These are phyloP conservation scores for Salvia miltiorrhiza DNA, from an alignment of 257 asterid genomes.

Conservation along the genomic window DNA sequence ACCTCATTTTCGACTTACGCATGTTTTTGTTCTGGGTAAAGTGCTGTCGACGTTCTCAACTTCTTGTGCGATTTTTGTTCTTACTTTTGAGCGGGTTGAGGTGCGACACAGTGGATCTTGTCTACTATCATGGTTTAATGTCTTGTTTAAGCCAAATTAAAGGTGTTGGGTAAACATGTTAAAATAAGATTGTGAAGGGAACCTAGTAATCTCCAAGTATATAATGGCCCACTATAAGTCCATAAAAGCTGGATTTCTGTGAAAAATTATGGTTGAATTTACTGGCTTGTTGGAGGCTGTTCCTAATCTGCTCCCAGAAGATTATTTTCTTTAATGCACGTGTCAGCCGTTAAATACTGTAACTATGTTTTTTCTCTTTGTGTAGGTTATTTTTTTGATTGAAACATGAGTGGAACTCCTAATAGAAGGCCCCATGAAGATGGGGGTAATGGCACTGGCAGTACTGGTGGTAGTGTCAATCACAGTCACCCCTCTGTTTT, in stretches of 20 bases:
- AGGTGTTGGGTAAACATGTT: neutral
- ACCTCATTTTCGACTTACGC: neutral
- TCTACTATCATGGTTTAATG: neutral
- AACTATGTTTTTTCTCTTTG: neutral
- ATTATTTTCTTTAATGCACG: neutral
- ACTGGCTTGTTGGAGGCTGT: neutral
- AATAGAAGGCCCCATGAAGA: conserved; percentile 79
- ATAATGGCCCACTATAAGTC: neutral
- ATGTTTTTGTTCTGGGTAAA: neutral
- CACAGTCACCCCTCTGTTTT: conserved; percentile 55
- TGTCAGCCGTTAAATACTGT: neutral
- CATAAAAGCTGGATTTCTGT: neutral
- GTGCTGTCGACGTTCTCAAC: neutral
- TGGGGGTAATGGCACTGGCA: conserved; percentile 48
- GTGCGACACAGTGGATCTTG: neutral
- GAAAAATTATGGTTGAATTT: neutral
- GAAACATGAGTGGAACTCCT: conserved; percentile 70
- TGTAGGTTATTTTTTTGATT: conserved; percentile 10
- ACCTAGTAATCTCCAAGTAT: neutral
- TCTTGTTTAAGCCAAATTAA: neutral
- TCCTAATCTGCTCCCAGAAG: neutral
- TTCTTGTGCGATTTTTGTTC: neutral
- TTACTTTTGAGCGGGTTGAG: neutral
- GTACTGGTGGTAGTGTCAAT: conserved; percentile 36
- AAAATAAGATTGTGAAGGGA: neutral